Base-by-base conservation (phyloP, 371 early-diverging fungal species). In the Rhizopus stolonifer region DNA sequence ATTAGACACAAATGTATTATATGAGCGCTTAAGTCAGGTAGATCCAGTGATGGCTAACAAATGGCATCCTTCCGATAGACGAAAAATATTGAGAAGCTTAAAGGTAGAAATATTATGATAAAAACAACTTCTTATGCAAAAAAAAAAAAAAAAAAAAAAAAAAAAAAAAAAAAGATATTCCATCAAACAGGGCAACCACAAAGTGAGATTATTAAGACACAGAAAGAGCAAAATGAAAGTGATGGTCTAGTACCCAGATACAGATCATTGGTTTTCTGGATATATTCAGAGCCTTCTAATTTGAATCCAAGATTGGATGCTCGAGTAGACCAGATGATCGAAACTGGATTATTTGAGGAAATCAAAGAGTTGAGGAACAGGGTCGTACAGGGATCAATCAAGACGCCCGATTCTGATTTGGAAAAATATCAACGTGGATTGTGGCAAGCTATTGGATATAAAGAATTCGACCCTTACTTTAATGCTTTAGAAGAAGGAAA, bases 21-120 rank as follows among this genome's bases (percentile, higher is more conserved):
- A 85, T 61, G 61, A 60, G 26, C 72, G 74, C 29, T 64, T 96
- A n/a, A 56, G 76, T 56, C 49, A 72, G 38, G 80, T 91, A 0
- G 97, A 96, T 69, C 92, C 95, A 2, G 68, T 80, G 5, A 94
- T 94, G 91, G 96, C 94, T 1, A 84, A 84, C 24, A 77, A 85
- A 43, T 95, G 98, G 95, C 97, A 97, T 69, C 84, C 86, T 9
- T 89, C 92, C 46, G 93, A 97, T 65, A 76, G 84, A 46, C 74
- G 98, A 39, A 95, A 91, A 54, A 86, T 95, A 6, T 67, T 88
- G 11, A 79, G 96, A n/a, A 90, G 92, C 40, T 58, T 93, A 25
- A 80, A 89, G 76, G 89, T 90, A 62, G 9, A 10, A 29, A 29
- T 4, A 29, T n/a, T n/a, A n/a, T n/a, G n/a, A n/a, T n/a, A 29